Evolutionary conservation across 345 rosid species (phyloP).

Genomic region (Pistacia integerrima): DNA sequence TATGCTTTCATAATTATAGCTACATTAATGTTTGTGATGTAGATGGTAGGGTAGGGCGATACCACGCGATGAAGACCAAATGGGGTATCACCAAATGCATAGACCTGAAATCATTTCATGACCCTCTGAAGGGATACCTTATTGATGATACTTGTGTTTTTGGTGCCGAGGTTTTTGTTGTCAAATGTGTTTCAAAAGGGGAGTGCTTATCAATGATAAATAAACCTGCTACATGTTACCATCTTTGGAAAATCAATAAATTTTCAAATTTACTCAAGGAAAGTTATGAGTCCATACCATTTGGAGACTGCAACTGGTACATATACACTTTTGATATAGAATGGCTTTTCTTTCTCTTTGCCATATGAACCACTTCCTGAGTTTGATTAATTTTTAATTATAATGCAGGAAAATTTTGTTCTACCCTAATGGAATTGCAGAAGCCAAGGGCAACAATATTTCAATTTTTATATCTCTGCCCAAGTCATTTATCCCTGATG

Average conservation of each 20-base stretch:
- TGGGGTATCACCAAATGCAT: neutral
- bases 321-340: too few species aligned
- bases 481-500: too few species aligned
- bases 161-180: neutral
- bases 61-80: neutral
- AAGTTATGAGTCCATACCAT: too few species aligned
- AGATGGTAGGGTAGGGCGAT: neutral
- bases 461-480: too few species aligned
- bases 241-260: neutral
- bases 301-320: too few species aligned
- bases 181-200: neutral
- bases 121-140: neutral
- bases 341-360: too few species aligned
- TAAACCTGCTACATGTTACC: neutral
- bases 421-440: too few species aligned
- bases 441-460: too few species aligned
- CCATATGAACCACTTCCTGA: too few species aligned
- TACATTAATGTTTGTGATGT: slow-evolving; percentile 19
- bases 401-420: too few species aligned
- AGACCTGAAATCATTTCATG: neutral
- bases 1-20: neutral
- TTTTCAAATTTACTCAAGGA: too few species aligned
- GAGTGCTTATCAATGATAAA: neutral
- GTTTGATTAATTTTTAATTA: too few species aligned
- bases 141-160: neutral